Conservation (phyloP, 495 filamentous ascomycete species). For the Hypoxylon intermedium region DNA sequence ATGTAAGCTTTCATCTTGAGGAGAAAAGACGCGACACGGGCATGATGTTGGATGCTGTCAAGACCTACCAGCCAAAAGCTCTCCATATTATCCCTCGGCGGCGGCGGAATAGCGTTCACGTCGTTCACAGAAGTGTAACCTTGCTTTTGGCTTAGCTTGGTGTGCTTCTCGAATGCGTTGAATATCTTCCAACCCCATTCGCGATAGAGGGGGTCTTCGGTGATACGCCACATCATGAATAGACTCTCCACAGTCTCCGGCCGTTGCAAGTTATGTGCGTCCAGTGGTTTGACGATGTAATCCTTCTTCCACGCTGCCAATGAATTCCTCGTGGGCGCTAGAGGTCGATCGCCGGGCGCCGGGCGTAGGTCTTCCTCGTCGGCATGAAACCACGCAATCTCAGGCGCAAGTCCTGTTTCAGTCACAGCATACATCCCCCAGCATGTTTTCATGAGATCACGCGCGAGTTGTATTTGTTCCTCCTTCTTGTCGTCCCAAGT, state of each 20-base stretch:
- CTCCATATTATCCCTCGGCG: slow-evolving; percentile 70
- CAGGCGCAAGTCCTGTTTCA: slow-evolving; percentile 73
- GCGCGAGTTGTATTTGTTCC: slow-evolving; percentile 71
- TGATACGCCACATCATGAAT: slow-evolving; percentile 84
- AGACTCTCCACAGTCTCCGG: slow-evolving; percentile 81
- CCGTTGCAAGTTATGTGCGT: slow-evolving; percentile 80
- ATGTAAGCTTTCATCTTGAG: slow-evolving; percentile 12
- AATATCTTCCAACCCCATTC: slow-evolving; percentile 89
- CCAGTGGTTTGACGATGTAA: slow-evolving; percentile 68
- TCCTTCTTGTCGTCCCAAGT: slow-evolving; percentile 70
- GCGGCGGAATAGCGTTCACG: slow-evolving; percentile 62
- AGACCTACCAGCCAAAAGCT: slow-evolving; percentile 74
- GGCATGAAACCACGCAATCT: slow-evolving; percentile 72
- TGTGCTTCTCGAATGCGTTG: slow-evolving; percentile 71
- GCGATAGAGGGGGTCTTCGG: slow-evolving; percentile 74
- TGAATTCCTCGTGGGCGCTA: slow-evolving; percentile 10
- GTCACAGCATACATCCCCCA: slow-evolving; percentile 78
- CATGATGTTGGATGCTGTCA: not conserved
- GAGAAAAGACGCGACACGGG: not conserved
- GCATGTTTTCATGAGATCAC: slow-evolving; percentile 79
- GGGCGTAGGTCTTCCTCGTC: slow-evolving; percentile 52
- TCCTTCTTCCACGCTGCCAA: slow-evolving; percentile 54
- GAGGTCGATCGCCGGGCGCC: slow-evolving; percentile 26
- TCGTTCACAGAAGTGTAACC: slow-evolving; percentile 72
- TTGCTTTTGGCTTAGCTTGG: slow-evolving; percentile 51